Conservation (phyloP, 2,329 filamentous ascomycete species). For the Fusarium gaditjirri region DNA sequence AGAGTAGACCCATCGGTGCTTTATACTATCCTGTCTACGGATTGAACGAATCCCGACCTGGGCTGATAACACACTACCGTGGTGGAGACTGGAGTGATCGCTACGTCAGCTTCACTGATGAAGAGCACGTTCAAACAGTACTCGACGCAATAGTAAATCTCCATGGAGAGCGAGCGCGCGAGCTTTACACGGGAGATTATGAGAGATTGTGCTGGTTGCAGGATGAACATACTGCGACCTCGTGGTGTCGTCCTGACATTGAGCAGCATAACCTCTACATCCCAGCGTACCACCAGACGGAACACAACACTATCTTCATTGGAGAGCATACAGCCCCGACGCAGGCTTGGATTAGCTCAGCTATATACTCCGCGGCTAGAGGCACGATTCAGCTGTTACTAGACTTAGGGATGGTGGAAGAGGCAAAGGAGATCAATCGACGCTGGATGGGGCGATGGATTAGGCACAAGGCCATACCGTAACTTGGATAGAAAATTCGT, state of each 20-base stretch:
- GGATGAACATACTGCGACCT: constrained; percentile 38
- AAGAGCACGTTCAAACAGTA: constrained; percentile 48
- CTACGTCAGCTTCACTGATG: not conserved
- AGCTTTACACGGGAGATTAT: constrained; percentile 14
- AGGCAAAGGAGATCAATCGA: constrained; percentile 24
- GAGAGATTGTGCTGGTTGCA: constrained; percentile 19
- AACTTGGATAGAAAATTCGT: not conserved
- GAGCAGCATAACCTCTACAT: constrained; percentile 77
- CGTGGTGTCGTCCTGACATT: constrained; percentile 69
- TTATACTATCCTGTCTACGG: constrained; percentile 76
- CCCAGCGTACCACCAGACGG: constrained; percentile 76
- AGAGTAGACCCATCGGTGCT: constrained; percentile 69
- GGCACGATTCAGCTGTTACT: constrained; percentile 62
- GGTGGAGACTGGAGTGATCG: constrained; percentile 48
- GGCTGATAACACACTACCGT: constrained; percentile 69
- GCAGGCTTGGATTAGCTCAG: constrained; percentile 76
- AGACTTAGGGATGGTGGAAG: constrained; percentile 37
- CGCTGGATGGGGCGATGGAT: constrained; percentile 22
- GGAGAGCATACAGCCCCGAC: constrained; percentile 78
- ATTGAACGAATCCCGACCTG: constrained; percentile 71
- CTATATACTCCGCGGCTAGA: constrained; percentile 74
- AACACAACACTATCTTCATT: constrained; percentile 75
- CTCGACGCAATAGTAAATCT: constrained; percentile 16
- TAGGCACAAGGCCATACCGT: not conserved
- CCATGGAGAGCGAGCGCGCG: not conserved